These are phyloP conservation scores for Dioscorea zingiberensis DNA, from an alignment of 106 monocot species.

Conservation along the genomic window DNA sequence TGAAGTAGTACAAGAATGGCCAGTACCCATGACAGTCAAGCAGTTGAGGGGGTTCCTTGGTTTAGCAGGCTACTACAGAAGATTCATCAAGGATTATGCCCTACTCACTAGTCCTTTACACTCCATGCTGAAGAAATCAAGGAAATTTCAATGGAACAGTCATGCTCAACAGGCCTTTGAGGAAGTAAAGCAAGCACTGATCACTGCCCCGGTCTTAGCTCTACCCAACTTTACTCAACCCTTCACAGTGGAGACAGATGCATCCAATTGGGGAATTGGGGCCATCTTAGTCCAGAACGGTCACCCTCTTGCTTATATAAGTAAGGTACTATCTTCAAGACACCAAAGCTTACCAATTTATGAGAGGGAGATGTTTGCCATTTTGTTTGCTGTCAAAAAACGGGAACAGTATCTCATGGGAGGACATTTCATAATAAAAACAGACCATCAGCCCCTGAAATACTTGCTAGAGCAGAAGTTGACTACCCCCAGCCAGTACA, in stretches of 20 bases:
- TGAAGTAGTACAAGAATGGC: not conserved
- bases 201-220: not conserved
- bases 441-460: no score
- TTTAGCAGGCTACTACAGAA: conserved; percentile 10
- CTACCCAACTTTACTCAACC: not conserved
- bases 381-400: no score
- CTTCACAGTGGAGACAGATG: conserved; percentile 7
- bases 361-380: not conserved
- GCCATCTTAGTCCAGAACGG: conserved; percentile 6
- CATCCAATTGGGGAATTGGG: not conserved
- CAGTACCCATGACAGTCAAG: not conserved
- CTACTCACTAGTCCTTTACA: not conserved
- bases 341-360: not conserved
- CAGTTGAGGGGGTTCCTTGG: conserved; percentile 1
- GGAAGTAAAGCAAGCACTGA: not conserved
- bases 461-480: no score
- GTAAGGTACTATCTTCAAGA: not conserved
- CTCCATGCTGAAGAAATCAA: not conserved
- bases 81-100: no score
- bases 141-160: not conserved
- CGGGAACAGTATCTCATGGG: no score
- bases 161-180: not conserved
- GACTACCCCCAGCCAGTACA: no score
- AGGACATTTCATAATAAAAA: no score
- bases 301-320: conserved; percentile 8